phyloP scores from a whole-genome alignment of 768 basidiomycete species.

The Termitomyces sp. region DNA sequence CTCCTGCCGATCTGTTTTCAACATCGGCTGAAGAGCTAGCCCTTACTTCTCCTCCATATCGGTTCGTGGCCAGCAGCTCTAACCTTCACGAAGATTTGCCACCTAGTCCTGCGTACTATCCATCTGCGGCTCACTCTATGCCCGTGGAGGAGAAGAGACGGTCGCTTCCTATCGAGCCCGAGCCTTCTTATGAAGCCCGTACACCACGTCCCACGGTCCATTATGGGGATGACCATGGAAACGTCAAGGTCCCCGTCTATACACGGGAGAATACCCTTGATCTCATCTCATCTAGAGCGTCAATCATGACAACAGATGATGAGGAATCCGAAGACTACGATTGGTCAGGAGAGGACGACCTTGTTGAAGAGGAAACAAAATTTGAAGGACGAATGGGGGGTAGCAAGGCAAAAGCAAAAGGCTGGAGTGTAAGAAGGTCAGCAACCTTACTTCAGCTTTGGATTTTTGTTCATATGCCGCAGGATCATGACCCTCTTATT shows the following conservation, averaged over 20 bases:
- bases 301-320: constrained; percentile 51
- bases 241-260: constrained; percentile 21
- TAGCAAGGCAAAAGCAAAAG: constrained; percentile 31
- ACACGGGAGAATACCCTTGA: constrained; percentile 26
- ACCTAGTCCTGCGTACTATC: constrained; percentile 23
- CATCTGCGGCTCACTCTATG: constrained; percentile 15
- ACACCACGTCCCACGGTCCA: constrained; percentile 41
- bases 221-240: constrained; percentile 40
- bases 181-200: constrained; percentile 13
- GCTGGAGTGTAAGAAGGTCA: constrained; percentile 54
- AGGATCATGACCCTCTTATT: constrained; percentile 61
- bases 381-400: constrained; percentile 58
- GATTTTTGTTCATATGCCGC: not conserved
- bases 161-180: constrained; percentile 17
- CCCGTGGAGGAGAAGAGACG: constrained; percentile 15
- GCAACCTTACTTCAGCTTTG: constrained; percentile 1
- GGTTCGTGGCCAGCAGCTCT: constrained; percentile 27
- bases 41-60: constrained; percentile 33
- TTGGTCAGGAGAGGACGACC: constrained; percentile 76
- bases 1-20: constrained; percentile 8
- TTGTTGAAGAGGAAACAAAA: constrained; percentile 65
- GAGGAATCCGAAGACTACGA: constrained; percentile 63
- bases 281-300: constrained; percentile 23
- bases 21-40: constrained; percentile 13
- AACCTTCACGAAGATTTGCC: constrained; percentile 21